Evolutionary conservation across 2,329 filamentous ascomycete species (phyloP).

Genomic region (Diplocarpon rosae): DNA sequence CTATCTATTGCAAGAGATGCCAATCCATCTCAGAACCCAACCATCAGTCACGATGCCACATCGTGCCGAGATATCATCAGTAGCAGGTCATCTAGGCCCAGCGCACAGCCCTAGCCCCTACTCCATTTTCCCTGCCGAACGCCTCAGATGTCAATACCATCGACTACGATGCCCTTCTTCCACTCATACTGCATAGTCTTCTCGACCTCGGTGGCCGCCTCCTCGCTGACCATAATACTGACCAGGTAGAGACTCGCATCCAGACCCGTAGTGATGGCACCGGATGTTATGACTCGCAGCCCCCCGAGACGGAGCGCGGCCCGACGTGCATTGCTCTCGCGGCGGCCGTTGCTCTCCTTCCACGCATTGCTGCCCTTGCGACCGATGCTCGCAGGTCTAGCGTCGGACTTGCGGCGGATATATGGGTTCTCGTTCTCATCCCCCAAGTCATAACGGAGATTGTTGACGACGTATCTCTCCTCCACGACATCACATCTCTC

Average conservation of each 20-base stretch:
- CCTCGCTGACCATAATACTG: constrained; percentile 69
- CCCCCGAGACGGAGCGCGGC: constrained; percentile 49
- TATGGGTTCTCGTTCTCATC: constrained; percentile 77
- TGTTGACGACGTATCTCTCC: constrained; percentile 82
- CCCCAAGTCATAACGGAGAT: constrained; percentile 71
- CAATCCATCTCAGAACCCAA: no score
- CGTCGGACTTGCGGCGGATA: constrained; percentile 64
- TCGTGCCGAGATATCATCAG: no score
- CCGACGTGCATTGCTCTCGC: constrained; percentile 71
- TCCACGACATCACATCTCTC: constrained; percentile 78
- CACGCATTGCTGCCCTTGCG: constrained; percentile 79
- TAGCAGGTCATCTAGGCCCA: constrained; percentile 4
- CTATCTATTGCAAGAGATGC: no score
- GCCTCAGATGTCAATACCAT: constrained; percentile 68
- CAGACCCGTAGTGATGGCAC: constrained; percentile 67
- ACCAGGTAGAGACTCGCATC: constrained; percentile 80
- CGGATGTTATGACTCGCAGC: constrained; percentile 66
- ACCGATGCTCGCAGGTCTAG: constrained; percentile 48
- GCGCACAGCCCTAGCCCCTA: not conserved
- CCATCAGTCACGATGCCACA: no score
- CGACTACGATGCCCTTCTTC: constrained; percentile 76
- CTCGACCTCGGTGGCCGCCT: constrained; percentile 64
- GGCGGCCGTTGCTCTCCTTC: constrained; percentile 61
- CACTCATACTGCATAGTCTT: constrained; percentile 71
- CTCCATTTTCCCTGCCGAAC: constrained; percentile 5